Evolutionary conservation across 768 basidiomycete genomes (phyloP), one percentile per base, ranked within the genome.

Genomic region (Lactifluus volemus): DNA sequence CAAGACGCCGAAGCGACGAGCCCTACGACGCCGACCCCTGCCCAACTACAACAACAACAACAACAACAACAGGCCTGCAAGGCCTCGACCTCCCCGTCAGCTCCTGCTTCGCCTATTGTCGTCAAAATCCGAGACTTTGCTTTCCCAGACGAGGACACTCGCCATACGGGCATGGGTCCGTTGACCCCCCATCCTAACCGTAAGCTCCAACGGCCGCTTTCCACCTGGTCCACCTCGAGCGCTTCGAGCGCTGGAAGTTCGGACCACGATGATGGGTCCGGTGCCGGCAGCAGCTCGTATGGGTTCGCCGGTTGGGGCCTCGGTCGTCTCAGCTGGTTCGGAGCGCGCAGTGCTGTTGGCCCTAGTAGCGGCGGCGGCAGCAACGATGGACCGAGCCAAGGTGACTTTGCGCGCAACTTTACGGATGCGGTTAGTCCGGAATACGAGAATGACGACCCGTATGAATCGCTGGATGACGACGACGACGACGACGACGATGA

Each of bases 81-180:
- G 8, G 8, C 50, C 29, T 47, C 54, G 21, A 52, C 51, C 29
- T 30, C 54, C 14, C n/a, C 49, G 9, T 29, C 15, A 2, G 52
- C 21, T 50, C 53, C 63, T 14, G 64, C 64, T 49, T 64, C 60
- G 29, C 64, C 67, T 41, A 42, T 55, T 5, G 61, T 74, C 12
- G 73, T 80, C 67, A 75, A 75, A 56, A 78, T 82, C 30, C 77
- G 80, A n/a, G 81, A 82, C 67, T 82, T 74, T 63, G 81, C 74
- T 11, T 82, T 74, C 64, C 63, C 74, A 21, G 57, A 67, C 2
- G 51, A 70, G 5, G 81, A 82, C 69, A 71, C 68, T 15, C 76
- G 81, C 7, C 80, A 81, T 67, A 63, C 68, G 6, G 79, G 79
- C 9, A 63, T 64, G 2, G 80, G 79, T 11, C 67, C 74, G 11